Base-by-base conservation (phyloP, 805 yeast species). In the Wickerhamomyces sydowiorum region DNA sequence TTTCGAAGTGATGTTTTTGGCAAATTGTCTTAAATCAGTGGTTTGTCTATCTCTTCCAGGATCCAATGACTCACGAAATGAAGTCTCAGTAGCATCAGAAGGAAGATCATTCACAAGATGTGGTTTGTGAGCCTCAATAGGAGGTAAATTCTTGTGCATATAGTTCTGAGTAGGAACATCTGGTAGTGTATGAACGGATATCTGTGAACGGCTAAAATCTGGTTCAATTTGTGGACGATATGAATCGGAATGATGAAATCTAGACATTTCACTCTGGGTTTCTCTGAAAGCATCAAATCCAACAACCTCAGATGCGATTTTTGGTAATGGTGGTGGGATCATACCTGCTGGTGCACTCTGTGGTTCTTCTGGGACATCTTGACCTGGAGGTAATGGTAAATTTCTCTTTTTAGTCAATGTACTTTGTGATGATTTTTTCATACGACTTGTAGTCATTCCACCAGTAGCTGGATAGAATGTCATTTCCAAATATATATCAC, bases 401-500 rank as follows among this genome's bases (percentile, higher is more conserved):
- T 47, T 50, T 46, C 64, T 53, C 29, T 30, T 51, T 39, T 40
- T 41, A 8, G 37, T 35, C 3, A 46, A 29, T 5, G 43, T 7
- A 22, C 30, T 31, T 21, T 41, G n/a, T 14, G 39, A 40, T 39
- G 48, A 38, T 29, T 29, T 22, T 13, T 40, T 37, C n/a, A 44
- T 39, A 7, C 22, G 22, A 14, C 39, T 38, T 4, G 42, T 43
- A 40, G 36, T 32, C 32, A 31, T 15, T 19, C 28, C 31, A 12
- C 36, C 71, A 57, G 37, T 56, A 2, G 69, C 58, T 1, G 96
- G 93, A 57, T 86, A 87, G 57, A 87, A 93, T 0, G 97, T 88
- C 84, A 93, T 82, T 55, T 93, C 98, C 42, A 93, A 65, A 61
- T 80, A 91, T 1, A 93, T 78, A 60, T 78, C 86, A 2, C 99